These are phyloP conservation scores for Pichia sp. DNA, from an alignment of 1,139 yeast species.

Conservation along the genomic window DNA sequence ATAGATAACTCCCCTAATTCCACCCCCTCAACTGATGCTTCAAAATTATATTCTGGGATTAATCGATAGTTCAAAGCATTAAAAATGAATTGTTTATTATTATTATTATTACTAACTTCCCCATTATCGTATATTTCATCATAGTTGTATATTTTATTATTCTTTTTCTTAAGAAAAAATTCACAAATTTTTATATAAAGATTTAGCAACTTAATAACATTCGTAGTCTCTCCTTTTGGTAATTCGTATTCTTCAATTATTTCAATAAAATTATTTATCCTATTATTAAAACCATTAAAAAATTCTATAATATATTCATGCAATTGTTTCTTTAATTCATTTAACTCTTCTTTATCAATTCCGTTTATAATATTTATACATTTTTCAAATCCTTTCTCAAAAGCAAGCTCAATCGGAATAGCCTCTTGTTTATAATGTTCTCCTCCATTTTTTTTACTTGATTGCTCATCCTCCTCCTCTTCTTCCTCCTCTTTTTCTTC, in stretches of 20 bases:
- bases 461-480: neutral
- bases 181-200: constrained; percentile 16
- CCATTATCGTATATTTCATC: no score
- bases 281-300: constrained; percentile 8
- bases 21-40: constrained; percentile 5
- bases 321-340: constrained; percentile 18
- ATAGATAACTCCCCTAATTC: constrained; percentile 7
- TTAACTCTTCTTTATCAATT: constrained; percentile 20
- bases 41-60: constrained; percentile 22
- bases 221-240: constrained; percentile 15
- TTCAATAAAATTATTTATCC: constrained; percentile 11
- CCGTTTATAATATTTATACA: constrained; percentile 12
- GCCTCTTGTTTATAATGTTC: neutral
- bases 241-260: constrained; percentile 20
- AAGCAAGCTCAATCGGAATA: neutral
- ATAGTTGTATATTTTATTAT: no score
- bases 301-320: constrained; percentile 22
- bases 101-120: no score
- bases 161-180: no score
- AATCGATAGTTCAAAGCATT: constrained; percentile 18
- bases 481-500: constrained; percentile 9
- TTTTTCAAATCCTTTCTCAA: constrained; percentile 9
- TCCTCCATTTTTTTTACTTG: constrained; percentile 9
- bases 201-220: constrained; percentile 15
- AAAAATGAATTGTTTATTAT: neutral